Conservation (phyloP, 73 alveolate species). For the Diophrys appendiculata region DNA sequence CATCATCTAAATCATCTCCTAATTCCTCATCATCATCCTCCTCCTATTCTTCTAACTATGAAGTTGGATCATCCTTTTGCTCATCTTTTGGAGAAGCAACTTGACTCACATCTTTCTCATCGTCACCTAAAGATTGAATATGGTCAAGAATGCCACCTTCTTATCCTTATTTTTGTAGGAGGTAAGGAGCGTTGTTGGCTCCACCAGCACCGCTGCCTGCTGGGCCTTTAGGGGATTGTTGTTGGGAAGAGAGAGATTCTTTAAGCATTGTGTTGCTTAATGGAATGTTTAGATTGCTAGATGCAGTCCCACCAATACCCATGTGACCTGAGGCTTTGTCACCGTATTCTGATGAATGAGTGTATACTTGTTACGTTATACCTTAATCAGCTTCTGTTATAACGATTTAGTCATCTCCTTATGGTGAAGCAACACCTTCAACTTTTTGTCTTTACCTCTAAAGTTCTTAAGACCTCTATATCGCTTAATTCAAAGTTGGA, state of each 20-base stretch:
- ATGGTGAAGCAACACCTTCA: no score
- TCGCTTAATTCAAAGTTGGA: neutral
- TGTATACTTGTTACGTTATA: no score
- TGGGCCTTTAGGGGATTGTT: constrained; percentile 12
- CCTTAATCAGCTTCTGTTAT: no score
- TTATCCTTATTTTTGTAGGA: constrained; percentile 28
- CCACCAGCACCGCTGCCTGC: neutral
- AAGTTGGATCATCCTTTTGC: neutral
- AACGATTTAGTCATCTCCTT: no score
- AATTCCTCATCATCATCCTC: constrained; percentile 5
- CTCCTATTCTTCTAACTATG: constrained; percentile 1
- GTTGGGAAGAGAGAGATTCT: constrained; percentile 40
- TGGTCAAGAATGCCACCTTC: constrained; percentile 23
- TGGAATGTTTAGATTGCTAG: constrained; percentile 11
- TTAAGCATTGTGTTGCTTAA: constrained; percentile 58
- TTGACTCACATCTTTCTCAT: no score
- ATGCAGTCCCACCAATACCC: no score
- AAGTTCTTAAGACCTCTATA: neutral
- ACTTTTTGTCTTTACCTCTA: no score
- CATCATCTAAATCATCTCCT: constrained; percentile 1
- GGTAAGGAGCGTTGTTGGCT: constrained; percentile 5
- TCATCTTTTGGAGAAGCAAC: constrained; percentile 10
- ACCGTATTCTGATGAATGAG: no score
- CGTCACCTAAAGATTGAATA: no score
- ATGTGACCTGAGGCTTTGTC: no score